These are phyloP conservation scores for Globisporangium uncinulatum DNA, from an alignment of 352 stramenopile genomes.

Conservation along the genomic window DNA sequence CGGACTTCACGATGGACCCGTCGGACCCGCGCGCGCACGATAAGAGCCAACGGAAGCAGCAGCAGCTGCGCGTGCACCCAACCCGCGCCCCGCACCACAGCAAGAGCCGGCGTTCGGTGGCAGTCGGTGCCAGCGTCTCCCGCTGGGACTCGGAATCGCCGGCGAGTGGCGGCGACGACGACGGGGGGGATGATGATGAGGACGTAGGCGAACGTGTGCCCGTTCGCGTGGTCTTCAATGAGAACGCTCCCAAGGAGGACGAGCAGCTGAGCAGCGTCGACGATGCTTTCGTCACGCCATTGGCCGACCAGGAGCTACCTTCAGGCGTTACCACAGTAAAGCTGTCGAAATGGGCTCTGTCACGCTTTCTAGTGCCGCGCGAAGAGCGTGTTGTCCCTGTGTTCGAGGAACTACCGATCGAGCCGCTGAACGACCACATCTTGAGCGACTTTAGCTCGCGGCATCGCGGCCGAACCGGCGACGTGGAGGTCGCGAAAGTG, in stretches of 20 bases:
- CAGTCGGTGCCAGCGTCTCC: slow-evolving; percentile 15
- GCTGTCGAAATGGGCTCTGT: slow-evolving; percentile 67
- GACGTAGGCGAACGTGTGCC: slow-evolving; percentile 45
- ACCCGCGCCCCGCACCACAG: slow-evolving; percentile 17
- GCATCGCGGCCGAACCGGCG: slow-evolving; percentile 43
- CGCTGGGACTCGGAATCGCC: slow-evolving; percentile 67
- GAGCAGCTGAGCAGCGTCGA: slow-evolving; percentile 18
- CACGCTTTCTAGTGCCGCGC: slow-evolving; percentile 57
- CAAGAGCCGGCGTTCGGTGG: slow-evolving; percentile 14
- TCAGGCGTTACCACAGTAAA: slow-evolving; percentile 19
- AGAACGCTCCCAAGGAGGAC: slow-evolving; percentile 13
- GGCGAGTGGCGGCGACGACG: slow-evolving; percentile 2
- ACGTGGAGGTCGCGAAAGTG: slow-evolving; percentile 45
- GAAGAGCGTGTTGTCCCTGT: slow-evolving; percentile 46
- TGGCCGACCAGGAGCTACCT: neutral
- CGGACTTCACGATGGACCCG: slow-evolving; percentile 64
- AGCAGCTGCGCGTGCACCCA: slow-evolving; percentile 24
- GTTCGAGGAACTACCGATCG: slow-evolving; percentile 56
- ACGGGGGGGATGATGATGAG: slow-evolving; percentile 15
- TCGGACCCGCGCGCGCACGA: slow-evolving; percentile 68
- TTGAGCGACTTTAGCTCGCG: slow-evolving; percentile 75
- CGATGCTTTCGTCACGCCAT: neutral
- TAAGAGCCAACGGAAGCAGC: slow-evolving; percentile 8
- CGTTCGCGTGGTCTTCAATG: slow-evolving; percentile 11
- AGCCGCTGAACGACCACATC: slow-evolving; percentile 84